Evolutionary conservation across 352 stramenopile genomes (phyloP).

Genomic region (Phytophthora nicotianae): DNA sequence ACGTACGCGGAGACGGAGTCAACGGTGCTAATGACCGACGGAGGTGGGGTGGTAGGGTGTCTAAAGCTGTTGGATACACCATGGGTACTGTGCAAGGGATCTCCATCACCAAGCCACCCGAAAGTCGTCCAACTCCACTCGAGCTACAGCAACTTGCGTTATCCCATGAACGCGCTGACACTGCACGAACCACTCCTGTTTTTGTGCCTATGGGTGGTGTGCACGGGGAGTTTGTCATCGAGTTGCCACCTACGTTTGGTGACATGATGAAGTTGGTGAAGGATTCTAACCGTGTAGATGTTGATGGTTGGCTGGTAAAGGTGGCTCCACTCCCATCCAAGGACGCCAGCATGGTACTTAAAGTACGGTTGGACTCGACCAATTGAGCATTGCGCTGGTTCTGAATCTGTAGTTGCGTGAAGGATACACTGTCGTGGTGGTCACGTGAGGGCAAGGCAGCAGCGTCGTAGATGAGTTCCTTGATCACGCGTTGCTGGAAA

Average conservation of each 20-base stretch:
- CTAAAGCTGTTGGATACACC: conserved; percentile 24
- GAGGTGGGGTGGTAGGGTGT: conserved; percentile 23
- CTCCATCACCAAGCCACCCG: conserved; percentile 55
- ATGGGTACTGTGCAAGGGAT: conserved; percentile 24
- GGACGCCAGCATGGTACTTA: conserved; percentile 62
- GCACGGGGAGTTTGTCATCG: conserved; percentile 8
- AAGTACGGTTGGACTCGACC: conserved; percentile 49
- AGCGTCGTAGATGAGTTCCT: conserved; percentile 75
- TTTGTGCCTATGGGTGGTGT: conserved; percentile 7
- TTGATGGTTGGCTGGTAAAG: conserved; percentile 27
- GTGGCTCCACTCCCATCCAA: conserved; percentile 37
- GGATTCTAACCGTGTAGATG: conserved; percentile 21
- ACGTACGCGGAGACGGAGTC: conserved; percentile 29
- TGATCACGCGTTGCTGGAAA: conserved; percentile 77
- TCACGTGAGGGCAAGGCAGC: conserved; percentile 25
- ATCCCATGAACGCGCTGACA: conserved; percentile 22
- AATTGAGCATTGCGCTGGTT: conserved; percentile 48
- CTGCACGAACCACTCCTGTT: conserved; percentile 1
- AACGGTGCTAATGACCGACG: conserved; percentile 43
- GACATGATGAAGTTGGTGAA: conserved; percentile 26
- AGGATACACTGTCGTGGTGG: conserved; percentile 39
- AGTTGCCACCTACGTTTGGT: conserved; percentile 14
- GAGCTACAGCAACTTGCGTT: conserved; percentile 20
- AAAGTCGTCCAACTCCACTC: conserved; percentile 37
- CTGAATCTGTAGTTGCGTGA: conserved; percentile 48